phyloP scores from a whole-genome alignment of 345 rosid genomes.

The Melastoma malabathricum region DNA sequence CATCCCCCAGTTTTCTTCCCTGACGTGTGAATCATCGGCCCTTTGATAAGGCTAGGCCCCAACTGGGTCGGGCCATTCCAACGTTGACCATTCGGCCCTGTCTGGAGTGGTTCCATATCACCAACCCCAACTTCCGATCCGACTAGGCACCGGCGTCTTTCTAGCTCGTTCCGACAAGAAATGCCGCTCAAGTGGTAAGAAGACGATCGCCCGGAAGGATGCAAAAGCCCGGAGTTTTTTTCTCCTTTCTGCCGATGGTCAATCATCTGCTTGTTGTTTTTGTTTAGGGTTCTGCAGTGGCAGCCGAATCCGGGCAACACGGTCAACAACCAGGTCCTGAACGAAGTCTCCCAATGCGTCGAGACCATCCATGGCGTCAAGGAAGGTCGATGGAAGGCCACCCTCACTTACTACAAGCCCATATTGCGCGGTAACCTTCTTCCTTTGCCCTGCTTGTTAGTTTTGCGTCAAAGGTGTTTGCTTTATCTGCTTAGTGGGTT shows the following conservation, averaged over 20 bases:
- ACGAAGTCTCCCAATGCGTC: slow-evolving; percentile 67
- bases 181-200: slow-evolving; percentile 46
- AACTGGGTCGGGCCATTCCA: no score
- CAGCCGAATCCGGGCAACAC: slow-evolving; percentile 78
- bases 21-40: no score
- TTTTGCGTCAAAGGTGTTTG: not conserved
- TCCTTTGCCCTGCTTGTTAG: not conserved
- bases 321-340: slow-evolving; percentile 72
- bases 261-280: not conserved
- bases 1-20: no score
- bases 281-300: slow-evolving; percentile 80
- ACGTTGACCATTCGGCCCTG: no score
- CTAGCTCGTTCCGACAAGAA: not conserved
- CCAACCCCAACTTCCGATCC: no score
- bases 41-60: no score
- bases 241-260: not conserved
- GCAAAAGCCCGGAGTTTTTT: not conserved
- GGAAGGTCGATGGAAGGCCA: slow-evolving; percentile 88
- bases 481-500: no score
- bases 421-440: slow-evolving; percentile 26
- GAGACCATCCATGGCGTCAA: slow-evolving; percentile 81
- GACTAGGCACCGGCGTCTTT: no score
- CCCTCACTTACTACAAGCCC: slow-evolving; percentile 62
- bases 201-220: not conserved
- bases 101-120: no score